Evolutionary conservation across 2,329 filamentous ascomycete species (phyloP).

Genomic region (Colletotrichum karsti): DNA sequence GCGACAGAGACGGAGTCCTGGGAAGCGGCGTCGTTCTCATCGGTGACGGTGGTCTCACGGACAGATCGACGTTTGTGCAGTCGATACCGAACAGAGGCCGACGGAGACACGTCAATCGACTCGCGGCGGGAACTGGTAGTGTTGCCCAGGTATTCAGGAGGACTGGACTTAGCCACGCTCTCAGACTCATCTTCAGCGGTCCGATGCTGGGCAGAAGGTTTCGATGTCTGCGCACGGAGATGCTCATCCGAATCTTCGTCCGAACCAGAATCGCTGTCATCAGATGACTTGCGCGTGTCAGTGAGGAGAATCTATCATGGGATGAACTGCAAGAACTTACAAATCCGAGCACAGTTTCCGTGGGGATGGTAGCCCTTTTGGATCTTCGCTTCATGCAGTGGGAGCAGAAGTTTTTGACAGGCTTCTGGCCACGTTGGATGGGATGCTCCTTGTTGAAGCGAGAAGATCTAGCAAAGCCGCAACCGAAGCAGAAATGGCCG

Average conservation of each 20-base stretch:
- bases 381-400: conserved; percentile 38
- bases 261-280: conserved; percentile 2
- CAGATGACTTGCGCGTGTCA: conserved; percentile 18
- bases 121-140: not conserved
- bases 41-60: not conserved
- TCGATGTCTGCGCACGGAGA: not conserved
- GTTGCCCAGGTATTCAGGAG: not conserved
- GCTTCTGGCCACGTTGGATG: conserved; percentile 30
- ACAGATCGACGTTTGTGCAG: conserved; percentile 1
- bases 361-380: not conserved
- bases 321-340: not conserved
- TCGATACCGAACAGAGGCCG: not conserved
- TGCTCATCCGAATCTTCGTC: not conserved
- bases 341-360: conserved; percentile 14
- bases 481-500: conserved; percentile 42
- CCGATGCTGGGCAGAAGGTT: not conserved
- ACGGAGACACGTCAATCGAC: not conserved
- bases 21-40: not conserved
- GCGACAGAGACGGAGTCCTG: not conserved
- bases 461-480: conserved; percentile 43
- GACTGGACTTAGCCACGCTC: not conserved
- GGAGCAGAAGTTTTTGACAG: conserved; percentile 44
- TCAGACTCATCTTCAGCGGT: not conserved
- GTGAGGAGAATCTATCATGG: not conserved
- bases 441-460: conserved; percentile 45